These are phyloP conservation scores for Cryphonectria naterciae DNA, from an alignment of 2,329 filamentous ascomycete genomes.

Conservation along the genomic window DNA sequence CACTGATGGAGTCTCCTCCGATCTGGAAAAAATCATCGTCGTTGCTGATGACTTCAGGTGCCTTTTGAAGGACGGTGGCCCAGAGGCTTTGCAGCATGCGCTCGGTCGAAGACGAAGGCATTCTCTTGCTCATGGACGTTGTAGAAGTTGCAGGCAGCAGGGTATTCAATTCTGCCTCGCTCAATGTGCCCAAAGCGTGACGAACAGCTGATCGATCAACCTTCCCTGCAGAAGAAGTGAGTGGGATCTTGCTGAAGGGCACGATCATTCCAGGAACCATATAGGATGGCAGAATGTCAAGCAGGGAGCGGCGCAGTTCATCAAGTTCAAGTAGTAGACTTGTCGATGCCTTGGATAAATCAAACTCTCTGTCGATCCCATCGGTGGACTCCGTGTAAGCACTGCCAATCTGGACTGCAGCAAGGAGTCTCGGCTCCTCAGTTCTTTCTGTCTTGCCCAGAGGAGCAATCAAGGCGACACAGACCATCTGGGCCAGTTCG, in stretches of 20 bases:
- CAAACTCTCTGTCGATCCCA: background rate
- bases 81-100: slow-evolving; percentile 43
- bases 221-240: slow-evolving; percentile 35
- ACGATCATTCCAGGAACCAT: slow-evolving; percentile 33
- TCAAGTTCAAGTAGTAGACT: background rate
- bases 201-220: slow-evolving; percentile 22
- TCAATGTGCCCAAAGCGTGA: background rate
- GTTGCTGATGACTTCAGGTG: slow-evolving; percentile 35
- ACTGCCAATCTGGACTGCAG: background rate
- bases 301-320: background rate
- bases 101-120: slow-evolving; percentile 42
- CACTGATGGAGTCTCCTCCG: slow-evolving; percentile 56
- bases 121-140: background rate
- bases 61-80: slow-evolving; percentile 19
- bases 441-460: background rate
- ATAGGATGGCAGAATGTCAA: slow-evolving; percentile 5
- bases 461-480: background rate
- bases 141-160: background rate
- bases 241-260: slow-evolving; percentile 32
- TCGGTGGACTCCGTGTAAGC: background rate
- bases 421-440: background rate
- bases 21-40: slow-evolving; percentile 52
- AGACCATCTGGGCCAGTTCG: background rate
- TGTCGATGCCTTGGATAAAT: background rate
- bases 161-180: background rate